Conservation (phyloP, 1,284 basidiomycete genomes). For the Trametes versicolor region DNA sequence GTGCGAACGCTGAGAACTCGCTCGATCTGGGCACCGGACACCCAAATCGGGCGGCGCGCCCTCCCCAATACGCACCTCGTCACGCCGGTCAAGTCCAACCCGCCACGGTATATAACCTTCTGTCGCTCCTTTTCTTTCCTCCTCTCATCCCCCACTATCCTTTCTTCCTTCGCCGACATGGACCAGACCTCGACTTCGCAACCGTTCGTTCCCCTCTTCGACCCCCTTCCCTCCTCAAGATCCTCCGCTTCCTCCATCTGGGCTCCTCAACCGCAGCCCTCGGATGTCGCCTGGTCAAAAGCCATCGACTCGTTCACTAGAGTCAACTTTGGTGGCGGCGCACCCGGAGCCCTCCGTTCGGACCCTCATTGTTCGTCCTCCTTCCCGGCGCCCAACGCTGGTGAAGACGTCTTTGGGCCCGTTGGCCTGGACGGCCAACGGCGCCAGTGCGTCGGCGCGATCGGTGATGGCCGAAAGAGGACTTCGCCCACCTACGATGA, state of each 20-base stretch:
- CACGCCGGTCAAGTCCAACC: conserved; percentile 21
- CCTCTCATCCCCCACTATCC: conserved; percentile 36
- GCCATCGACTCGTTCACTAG: conserved; percentile 67
- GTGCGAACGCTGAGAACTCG: conserved; percentile 33
- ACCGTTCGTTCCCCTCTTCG: conserved; percentile 44
- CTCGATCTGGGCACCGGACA: conserved; percentile 31
- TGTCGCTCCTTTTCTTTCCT: conserved; percentile 22
- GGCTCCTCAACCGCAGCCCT: conserved; percentile 78
- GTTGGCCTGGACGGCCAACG: conserved; percentile 48
- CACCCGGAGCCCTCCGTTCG: conserved; percentile 23
- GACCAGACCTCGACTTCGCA: conserved; percentile 37
- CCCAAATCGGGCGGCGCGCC: conserved; percentile 32
- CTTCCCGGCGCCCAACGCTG: conserved; percentile 45
- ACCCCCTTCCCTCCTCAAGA: conserved; percentile 37
- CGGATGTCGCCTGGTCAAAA: conserved; percentile 70
- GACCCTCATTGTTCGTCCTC: conserved; percentile 41
- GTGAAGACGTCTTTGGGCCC: conserved; percentile 73
- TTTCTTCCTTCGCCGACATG: conserved; percentile 35
- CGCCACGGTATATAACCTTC: conserved; percentile 40
- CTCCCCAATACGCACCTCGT: conserved; percentile 23
- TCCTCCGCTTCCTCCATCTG: conserved; percentile 67
- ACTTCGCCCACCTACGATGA: conserved; percentile 63
- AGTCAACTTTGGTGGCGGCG: conserved; percentile 50
- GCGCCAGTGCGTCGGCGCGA: conserved; percentile 69
- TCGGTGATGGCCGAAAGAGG: conserved; percentile 79